Base-by-base conservation (phyloP, 768 basidiomycete genomes). In the Rhodotorula graminis region DNA sequence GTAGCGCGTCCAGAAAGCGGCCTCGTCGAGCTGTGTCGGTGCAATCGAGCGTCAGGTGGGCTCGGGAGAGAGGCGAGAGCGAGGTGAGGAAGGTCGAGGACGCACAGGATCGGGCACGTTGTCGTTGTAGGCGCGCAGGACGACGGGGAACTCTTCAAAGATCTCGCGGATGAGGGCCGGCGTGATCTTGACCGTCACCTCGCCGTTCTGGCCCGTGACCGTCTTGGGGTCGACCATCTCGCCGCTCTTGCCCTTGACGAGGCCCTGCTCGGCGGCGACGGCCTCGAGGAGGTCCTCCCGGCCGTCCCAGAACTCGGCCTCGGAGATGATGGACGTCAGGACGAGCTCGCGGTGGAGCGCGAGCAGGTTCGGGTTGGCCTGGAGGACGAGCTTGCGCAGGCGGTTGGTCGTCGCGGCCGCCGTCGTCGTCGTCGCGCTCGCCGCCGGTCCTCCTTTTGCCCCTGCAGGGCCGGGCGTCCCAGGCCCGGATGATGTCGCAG, bases 271-370 rank as follows among this genome's bases (percentile, higher is more conserved):
- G 21, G 70, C 71, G 6, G 68, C 57, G 40, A 71, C 29, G 15
- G 68, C 58, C 14, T 37, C 59, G 31, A 69, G 37, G 71, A 81
- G 67, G 79, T 96, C 92, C 86, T 96, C 90, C 79, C 96, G 85
- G 46, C 93, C 92, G 72, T 93, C 93, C 96, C 96, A 98, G 80
- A 98, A 99, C 76, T 99, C 96, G 0, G 87, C 86, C 81, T 98
- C 94, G 2, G 89, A 89, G 44, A 99, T 90, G 74, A 91, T 89
- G 18, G 89, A 88, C 42, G 84, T 84, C 81, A 91, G 87, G 59
- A 98, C 96, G 71, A 98, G 86, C 61, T 95, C 91, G 52, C 88
- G 87, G 80, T 98, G 94, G 57, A 99, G 83, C 19, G 86, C 81
- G 29, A 62, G 65, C 27, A 71, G 70, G 19, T 52, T 7, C 23